Evolutionary conservation across 169 alveolate species (phyloP), one percentile per base, ranked within the genome.

Genomic region (Eimeria praecox): DNA sequence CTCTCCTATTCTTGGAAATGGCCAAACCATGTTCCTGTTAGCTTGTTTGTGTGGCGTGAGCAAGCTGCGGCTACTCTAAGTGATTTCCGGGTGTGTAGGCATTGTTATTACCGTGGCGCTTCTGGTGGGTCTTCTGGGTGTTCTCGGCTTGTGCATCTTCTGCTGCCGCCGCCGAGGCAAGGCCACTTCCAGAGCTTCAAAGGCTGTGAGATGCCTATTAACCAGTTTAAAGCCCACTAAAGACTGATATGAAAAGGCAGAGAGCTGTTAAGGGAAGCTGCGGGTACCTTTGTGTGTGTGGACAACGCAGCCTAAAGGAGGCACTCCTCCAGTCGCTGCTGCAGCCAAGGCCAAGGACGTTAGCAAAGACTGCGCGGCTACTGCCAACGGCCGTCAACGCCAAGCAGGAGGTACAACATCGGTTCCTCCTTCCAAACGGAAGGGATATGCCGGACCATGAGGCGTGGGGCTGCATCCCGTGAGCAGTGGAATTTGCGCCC

Each of bases 131-230:
- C 24, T 83, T 27, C 75, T 83, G 52, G 56, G 56, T n/a, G 9
- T 52, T 1, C 20, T 83, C 33, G 91, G 75, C 56, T 18, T 83
- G 54, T 83, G 77, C 91, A 83, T 83, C n/a, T 56, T 52, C 73
- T 83, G 77, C 73, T 83, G 77, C 27, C 77, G 91, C 77, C 91
- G 91, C 0, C 52, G 91, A 10, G 56, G 52, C 69, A 52, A 30
- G 52, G 77, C 52, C 56, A 12, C 56, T 24, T 1, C 66, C 91
- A 83, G 16, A 18, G n/a, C 91, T 83, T 2, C 69, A 24, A 49
- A 54, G 73, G 77, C 16, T 16, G 91, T 83, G 38, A 16, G 91
- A 1, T 56, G 38, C 2, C 27, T 40, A 40, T 18, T 40, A 24
- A 8, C 33, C 16, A 40, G 33, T 12, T 62, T 62, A 49, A 49